Percentiles rank a stretch among this genome's conserved stretches.
These are phyloP conservation scores for Aeschynomene evenia DNA, from an alignment of 306 rosid species.

Conservation along the genomic window DNA sequence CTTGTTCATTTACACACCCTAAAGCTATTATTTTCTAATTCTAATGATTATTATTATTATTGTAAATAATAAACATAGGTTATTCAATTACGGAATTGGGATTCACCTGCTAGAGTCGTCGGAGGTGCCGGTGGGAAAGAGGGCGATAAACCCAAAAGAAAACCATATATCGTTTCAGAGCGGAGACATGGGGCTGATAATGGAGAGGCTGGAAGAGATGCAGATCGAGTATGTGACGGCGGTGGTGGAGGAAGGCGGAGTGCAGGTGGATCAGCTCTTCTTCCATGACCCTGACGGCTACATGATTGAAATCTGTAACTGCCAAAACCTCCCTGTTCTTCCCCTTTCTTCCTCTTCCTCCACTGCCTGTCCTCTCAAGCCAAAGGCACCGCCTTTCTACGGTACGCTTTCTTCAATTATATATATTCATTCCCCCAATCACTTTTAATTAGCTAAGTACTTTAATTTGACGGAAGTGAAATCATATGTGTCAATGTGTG, in stretches of 20 bases:
- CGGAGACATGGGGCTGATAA: constrained; percentile 44
- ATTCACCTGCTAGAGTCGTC: constrained; percentile 64
- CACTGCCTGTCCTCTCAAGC: constrained; percentile 45
- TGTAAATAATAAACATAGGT: no score
- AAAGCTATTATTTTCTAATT: no score
- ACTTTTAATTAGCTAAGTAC: no score
- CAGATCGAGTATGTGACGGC: constrained; percentile 52
- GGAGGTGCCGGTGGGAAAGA: constrained; percentile 28
- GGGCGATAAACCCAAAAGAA: constrained; percentile 62
- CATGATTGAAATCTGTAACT: constrained; percentile 76
- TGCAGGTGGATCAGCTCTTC: constrained; percentile 67
- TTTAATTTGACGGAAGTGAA: background rate
- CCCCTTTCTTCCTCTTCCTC: constrained; percentile 53
- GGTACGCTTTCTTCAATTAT: constrained; percentile 30
- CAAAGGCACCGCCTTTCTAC: constrained; percentile 20
- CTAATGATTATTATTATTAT: no score
- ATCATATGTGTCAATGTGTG: no score
- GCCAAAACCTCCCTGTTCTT: constrained; percentile 68
- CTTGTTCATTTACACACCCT: no score
- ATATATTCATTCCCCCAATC: no score
- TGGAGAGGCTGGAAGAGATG: constrained; percentile 51
- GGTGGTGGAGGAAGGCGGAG: constrained; percentile 65
- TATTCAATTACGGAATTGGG: constrained; percentile 65
- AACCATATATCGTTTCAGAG: constrained; percentile 72
- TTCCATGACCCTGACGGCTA: constrained; percentile 80